Evolutionary conservation across 1,139 yeast genomes (phyloP), one percentile per base, ranked within the genome.

Genomic region (Saccharomyces uvarum): DNA sequence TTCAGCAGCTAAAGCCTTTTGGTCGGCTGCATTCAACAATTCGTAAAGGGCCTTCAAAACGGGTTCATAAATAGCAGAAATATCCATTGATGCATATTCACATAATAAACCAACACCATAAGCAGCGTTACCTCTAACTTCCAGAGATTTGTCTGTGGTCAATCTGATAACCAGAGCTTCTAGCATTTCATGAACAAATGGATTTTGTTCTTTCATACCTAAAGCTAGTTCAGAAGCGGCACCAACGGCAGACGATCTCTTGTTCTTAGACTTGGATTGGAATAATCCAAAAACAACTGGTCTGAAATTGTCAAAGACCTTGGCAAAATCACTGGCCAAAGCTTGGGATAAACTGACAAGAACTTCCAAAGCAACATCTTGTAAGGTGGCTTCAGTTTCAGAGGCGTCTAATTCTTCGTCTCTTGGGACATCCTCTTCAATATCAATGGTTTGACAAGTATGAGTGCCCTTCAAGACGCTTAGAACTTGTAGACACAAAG

Each of bases 101-200:
- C 90, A 77, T 58, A 90, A 74, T 60, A 90, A 75, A 62, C 99
- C 99, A 62, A 88, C 82, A 77, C 98, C 99, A 69, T 89, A 93
- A 16, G 98, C 97, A 55, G 98, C 95, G 66, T 90, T 88, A 63
- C 97, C 93, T 74, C 93, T 86, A 55, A 90, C 98, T 69, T 90
- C 97, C 62, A 87, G 78, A 28, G 95, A 86, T 65, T 83, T 80
- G 72, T 93, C 99, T 61, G 79, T 78, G 58, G 84, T 76, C 60
- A 93, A 78, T 63, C 87, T 84, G 58, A 81, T 79, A 54, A 80
- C 76, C 67, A 93, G 84, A 27, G 85, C 76, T 68, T 84, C 82
- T 65, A 90, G 75, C 65, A 93, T 77, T 63, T 86, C 88, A 61
- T 81, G 81, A 51, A 85, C 75, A 73, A 76, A 84, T 58, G 88